phyloP scores from a whole-genome alignment of 306 rosid species.

The Hippophae gyantsensis region DNA sequence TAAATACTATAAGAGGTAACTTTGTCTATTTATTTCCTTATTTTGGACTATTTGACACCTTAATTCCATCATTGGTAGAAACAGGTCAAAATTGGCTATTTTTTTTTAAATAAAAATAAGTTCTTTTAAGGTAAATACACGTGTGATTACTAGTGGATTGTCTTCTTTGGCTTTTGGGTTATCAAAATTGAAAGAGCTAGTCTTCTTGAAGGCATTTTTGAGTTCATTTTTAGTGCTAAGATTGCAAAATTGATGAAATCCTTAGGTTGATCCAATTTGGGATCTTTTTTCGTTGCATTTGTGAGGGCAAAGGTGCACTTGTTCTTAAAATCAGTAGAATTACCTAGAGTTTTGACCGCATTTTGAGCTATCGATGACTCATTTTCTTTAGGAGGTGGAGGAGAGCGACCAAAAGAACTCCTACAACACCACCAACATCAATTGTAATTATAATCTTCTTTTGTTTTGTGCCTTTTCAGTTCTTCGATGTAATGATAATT shows the following conservation, averaged over 20 bases:
- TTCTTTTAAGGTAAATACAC: too few species aligned
- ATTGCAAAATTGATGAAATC: constrained; percentile 46
- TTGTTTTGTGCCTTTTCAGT: constrained; percentile 37
- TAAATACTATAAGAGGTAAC: too few species aligned
- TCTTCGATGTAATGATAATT: constrained; percentile 52
- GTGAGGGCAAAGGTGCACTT: constrained; percentile 42
- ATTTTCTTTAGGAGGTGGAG: neutral
- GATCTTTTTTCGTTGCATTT: constrained; percentile 11
- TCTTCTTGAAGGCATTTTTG: constrained; percentile 31
- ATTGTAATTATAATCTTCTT: constrained; percentile 25
- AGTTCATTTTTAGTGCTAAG: constrained; percentile 26
- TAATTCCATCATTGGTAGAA: too few species aligned
- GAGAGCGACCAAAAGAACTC: constrained; percentile 22
- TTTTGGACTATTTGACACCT: too few species aligned
- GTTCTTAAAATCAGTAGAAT: constrained; percentile 35
- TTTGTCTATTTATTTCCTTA: too few species aligned
- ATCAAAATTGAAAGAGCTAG: constrained; percentile 12
- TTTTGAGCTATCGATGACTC: neutral
- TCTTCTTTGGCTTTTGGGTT: constrained; percentile 29
- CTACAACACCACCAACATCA: constrained; percentile 25
- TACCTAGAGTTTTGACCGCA: constrained; percentile 37
- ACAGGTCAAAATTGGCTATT: too few species aligned
- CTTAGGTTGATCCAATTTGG: constrained; percentile 27
- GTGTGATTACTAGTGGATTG: too few species aligned
- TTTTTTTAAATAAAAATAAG: too few species aligned